Percentiles rank a stretch among this genome's conserved stretches.
Conservation (phyloP, 768 basidiomycete genomes). For the Tubosaeta sp. region DNA sequence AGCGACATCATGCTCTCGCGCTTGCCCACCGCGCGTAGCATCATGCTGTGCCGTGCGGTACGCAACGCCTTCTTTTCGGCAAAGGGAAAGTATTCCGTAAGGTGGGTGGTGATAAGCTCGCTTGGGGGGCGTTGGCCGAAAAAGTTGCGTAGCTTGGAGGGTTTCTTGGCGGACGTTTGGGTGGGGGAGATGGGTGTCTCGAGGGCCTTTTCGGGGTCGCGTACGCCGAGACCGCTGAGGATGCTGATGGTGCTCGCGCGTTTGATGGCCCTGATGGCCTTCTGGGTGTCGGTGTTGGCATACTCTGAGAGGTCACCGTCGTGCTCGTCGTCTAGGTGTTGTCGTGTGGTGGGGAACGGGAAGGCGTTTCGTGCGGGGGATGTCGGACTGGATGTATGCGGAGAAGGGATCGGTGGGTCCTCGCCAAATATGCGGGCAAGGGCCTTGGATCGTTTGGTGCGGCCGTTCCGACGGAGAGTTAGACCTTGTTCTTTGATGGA, state of each 20-base stretch:
- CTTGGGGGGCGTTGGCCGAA: conserved; percentile 97
- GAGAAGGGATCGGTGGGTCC: conserved; percentile 28
- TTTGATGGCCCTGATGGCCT: conserved; percentile 40
- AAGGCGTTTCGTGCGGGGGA: conserved; percentile 24
- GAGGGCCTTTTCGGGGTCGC: conserved; percentile 65
- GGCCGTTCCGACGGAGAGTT: conserved; percentile 56
- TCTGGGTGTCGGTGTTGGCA: conserved; percentile 26
- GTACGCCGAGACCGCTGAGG: conserved; percentile 88
- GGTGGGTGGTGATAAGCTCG: conserved; percentile 92
- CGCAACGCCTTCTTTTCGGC: conserved; percentile 90
- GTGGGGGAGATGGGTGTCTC: conserved; percentile 55
- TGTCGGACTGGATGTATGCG: conserved; percentile 34
- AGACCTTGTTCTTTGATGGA: conserved; percentile 77
- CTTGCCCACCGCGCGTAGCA: conserved; percentile 53
- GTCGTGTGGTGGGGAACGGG: conserved; percentile 9
- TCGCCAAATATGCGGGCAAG: conserved; percentile 49
- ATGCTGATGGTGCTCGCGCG: conserved; percentile 94
- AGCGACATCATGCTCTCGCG: conserved; percentile 41
- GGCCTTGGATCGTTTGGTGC: conserved; percentile 38
- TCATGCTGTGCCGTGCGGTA: conserved; percentile 86
- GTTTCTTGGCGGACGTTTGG: conserved; percentile 34
- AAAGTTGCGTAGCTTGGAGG: conserved; percentile 86
- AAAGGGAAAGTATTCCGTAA: conserved; percentile 93
- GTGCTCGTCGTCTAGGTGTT: conserved; percentile 34
- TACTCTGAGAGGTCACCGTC: conserved; percentile 36